These are phyloP conservation scores for Cordyceps militaris DNA, from an alignment of 2,329 filamentous ascomycete species.

Conservation along the genomic window DNA sequence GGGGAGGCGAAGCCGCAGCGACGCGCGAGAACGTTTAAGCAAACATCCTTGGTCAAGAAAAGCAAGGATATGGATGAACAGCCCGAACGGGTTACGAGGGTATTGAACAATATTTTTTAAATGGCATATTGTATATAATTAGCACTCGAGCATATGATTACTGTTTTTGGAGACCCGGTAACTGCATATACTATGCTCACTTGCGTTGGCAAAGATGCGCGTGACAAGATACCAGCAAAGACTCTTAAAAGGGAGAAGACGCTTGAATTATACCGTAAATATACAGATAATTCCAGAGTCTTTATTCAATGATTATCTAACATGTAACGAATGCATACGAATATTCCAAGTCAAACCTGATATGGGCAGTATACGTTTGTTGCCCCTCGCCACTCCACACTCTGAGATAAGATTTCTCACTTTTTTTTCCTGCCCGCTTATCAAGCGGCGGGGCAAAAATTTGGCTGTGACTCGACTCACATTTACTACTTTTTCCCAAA, in stretches of 20 bases:
- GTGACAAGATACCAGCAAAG: too few species aligned
- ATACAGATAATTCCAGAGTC: background rate
- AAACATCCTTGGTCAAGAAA: slow-evolving; percentile 53
- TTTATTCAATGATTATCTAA: background rate
- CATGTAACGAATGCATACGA: too few species aligned
- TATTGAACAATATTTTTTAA: slow-evolving; percentile 60
- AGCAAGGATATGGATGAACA: slow-evolving; percentile 37
- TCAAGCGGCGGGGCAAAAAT: slow-evolving; percentile 33
- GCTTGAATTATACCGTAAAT: too few species aligned
- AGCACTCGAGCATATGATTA: slow-evolving; percentile 9
- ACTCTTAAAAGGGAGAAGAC: too few species aligned
- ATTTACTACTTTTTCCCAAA: slow-evolving; percentile 16
- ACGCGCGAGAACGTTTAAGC: slow-evolving; percentile 51
- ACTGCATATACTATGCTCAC: slow-evolving; percentile 6
- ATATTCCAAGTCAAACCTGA: too few species aligned
- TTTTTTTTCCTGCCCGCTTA: slow-evolving; percentile 23
- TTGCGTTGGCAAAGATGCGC: too few species aligned
- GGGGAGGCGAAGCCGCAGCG: slow-evolving; percentile 19
- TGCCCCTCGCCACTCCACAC: slow-evolving; percentile 9
- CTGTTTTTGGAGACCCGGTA: slow-evolving; percentile 1
- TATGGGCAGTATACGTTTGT: background rate
- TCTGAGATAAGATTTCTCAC: slow-evolving; percentile 22
- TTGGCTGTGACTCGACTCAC: slow-evolving; percentile 14
- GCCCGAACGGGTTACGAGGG: slow-evolving; percentile 50
- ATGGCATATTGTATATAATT: slow-evolving; percentile 3